Percentiles rank a stretch among this genome's conserved stretches.
phyloP scores from a whole-genome alignment of 805 yeast genomes.

The Yarrowia yakushimensis region DNA sequence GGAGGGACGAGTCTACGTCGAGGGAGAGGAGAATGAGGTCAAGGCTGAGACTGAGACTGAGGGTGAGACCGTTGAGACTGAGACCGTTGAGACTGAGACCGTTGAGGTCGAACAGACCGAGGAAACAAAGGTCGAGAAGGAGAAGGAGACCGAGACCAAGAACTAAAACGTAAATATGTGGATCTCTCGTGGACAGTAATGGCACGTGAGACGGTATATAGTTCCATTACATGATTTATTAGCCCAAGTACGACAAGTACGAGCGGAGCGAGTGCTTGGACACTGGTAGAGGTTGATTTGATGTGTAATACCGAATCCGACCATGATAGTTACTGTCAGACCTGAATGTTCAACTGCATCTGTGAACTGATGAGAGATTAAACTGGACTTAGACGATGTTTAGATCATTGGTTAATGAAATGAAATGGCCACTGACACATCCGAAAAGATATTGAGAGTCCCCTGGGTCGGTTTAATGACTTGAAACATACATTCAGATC shows the following conservation, averaged over 20 bases:
- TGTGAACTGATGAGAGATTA: too few relatives aligned
- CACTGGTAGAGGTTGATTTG: too few relatives aligned
- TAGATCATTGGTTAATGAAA: too few relatives aligned
- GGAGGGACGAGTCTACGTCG: constrained; percentile 22
- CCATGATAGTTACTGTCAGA: too few relatives aligned
- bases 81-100: neutral
- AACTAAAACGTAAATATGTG: constrained; percentile 16
- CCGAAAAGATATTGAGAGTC: too few relatives aligned
- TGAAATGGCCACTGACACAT: too few relatives aligned
- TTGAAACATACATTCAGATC: too few relatives aligned
- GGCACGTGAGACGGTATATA: constrained; percentile 25
- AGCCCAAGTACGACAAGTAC: neutral
- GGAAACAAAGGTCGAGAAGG: too few relatives aligned
- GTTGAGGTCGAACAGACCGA: constrained; percentile 11
- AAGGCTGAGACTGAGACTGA: neutral
- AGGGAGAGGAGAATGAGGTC: constrained; percentile 17
- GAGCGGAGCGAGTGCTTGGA: neutral
- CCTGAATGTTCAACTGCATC: too few relatives aligned
- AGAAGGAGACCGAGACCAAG: constrained; percentile 15
- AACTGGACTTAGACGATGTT: too few relatives aligned
- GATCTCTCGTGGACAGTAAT: constrained; percentile 22
- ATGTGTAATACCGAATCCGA: too few relatives aligned
- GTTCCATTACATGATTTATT: constrained; percentile 25
- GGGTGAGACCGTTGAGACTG: neutral
- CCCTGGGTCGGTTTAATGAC: too few relatives aligned